phyloP scores from a whole-genome alignment of 192 early-diverging fungal species.

The Backusella tuberculispora region DNA sequence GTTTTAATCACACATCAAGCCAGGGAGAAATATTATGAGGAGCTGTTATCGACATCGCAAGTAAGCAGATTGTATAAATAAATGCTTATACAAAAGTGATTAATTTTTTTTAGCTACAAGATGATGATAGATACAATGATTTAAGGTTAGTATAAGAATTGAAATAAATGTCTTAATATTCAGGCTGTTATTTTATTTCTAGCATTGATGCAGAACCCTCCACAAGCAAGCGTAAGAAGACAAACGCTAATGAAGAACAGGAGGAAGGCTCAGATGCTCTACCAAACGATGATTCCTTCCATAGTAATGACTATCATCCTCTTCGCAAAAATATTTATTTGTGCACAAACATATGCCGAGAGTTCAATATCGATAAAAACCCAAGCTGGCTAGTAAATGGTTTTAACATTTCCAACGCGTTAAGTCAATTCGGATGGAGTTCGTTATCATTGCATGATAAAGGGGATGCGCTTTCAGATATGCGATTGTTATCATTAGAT shows the following conservation, averaged over 20 bases:
- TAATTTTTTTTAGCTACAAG: not conserved
- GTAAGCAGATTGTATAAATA: not conserved
- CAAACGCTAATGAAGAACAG: not conserved
- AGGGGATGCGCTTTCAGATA: not conserved
- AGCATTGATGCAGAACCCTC: not conserved
- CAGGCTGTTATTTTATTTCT: not conserved
- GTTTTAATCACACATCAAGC: not conserved
- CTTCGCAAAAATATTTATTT: not conserved
- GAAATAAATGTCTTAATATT: not conserved
- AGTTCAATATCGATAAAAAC: not conserved
- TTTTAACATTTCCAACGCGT: not conserved
- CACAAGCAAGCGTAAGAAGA: not conserved
- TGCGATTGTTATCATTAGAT: not conserved
- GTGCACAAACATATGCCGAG: not conserved
- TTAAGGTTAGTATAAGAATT: not conserved
- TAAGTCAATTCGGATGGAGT: not conserved
- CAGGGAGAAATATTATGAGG: not conserved
- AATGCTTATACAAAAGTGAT: conserved; percentile 4
- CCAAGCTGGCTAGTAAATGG: not conserved
- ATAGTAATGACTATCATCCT: not conserved
- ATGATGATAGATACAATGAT: conserved; percentile 1
- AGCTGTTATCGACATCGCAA: not conserved
- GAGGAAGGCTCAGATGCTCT: not conserved
- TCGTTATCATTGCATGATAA: not conserved
- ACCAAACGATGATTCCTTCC: not conserved